Conservation (phyloP, 108 stramenopile genomes). For the Pelagomonas calceolata region DNA sequence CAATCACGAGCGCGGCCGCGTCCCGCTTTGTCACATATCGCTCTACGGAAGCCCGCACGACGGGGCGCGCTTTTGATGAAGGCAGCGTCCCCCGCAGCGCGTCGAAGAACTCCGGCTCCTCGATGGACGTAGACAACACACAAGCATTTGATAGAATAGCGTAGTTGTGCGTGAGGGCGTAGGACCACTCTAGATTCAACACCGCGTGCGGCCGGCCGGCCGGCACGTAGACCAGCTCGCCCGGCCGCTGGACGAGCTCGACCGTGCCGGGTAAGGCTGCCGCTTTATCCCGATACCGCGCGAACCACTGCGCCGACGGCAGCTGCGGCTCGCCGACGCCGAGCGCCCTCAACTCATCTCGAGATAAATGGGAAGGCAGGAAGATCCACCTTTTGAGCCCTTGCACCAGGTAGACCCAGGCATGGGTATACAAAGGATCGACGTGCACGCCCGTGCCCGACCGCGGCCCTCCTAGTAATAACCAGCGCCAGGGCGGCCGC, state of each 20-base stretch:
- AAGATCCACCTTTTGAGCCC: slow-evolving; percentile 68
- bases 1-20: too few relatives aligned
- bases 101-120: neutral
- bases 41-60: too few relatives aligned
- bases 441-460: slow-evolving; percentile 72
- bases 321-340: neutral
- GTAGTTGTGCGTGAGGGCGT: slow-evolving; percentile 75
- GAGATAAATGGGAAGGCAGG: slow-evolving; percentile 55
- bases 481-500: slow-evolving; percentile 69
- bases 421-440: slow-evolving; percentile 69
- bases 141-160: slow-evolving; percentile 2
- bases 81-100: too few relatives aligned
- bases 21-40: too few relatives aligned
- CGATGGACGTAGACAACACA: neutral
- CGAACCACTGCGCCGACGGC: neutral
- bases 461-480: slow-evolving; percentile 60
- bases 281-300: neutral
- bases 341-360: slow-evolving; percentile 27
- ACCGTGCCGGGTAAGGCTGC: neutral
- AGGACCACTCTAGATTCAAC: slow-evolving; percentile 59
- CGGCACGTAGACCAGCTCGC: slow-evolving; percentile 73
- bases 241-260: slow-evolving; percentile 59
- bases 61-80: too few relatives aligned
- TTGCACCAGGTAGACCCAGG: slow-evolving; percentile 65
- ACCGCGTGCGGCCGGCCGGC: slow-evolving; percentile 74